phyloP scores from a whole-genome alignment of 345 rosid species.

The Microcos paniculata region DNA sequence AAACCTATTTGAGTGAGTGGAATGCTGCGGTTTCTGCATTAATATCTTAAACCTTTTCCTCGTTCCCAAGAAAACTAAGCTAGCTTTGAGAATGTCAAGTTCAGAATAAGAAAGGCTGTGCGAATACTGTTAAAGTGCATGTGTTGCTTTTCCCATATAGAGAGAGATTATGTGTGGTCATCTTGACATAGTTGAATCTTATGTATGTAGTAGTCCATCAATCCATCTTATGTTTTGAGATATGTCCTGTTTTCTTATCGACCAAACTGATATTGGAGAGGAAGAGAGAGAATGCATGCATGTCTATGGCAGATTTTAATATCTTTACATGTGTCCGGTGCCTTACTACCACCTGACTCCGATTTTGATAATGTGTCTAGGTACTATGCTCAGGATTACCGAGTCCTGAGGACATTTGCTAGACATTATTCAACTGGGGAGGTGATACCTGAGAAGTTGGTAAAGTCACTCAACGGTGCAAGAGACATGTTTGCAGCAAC shows the following conservation, averaged over 20 bases:
- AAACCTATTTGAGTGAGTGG: conserved; percentile 93
- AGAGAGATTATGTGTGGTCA: not conserved
- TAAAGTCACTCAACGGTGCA: conserved; percentile 75
- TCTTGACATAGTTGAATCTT: not conserved
- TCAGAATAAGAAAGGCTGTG: not conserved
- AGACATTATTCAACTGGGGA: conserved; percentile 85
- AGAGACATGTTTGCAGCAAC: conserved; percentile 95
- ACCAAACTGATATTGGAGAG: not conserved
- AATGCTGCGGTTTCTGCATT: conserved; percentile 8
- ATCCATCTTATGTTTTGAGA: not conserved
- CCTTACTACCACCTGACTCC: conserved; percentile 1
- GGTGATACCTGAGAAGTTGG: conserved; percentile 79
- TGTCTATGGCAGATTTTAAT: not conserved
- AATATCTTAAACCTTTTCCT: conserved; percentile 1
- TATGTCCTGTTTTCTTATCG: not conserved
- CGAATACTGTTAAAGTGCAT: not conserved
- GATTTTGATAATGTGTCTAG: conserved; percentile 37
- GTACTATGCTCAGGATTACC: conserved; percentile 88
- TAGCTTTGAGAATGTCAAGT: not conserved
- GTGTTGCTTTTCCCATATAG: not conserved
- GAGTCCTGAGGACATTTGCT: conserved; percentile 78
- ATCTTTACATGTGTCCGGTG: not conserved
- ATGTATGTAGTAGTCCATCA: too few relatives aligned
- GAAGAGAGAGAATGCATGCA: not conserved
- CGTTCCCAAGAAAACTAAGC: not conserved